phyloP scores from a whole-genome alignment of 192 early-diverging fungal species.

The Entrophospora sp. region DNA sequence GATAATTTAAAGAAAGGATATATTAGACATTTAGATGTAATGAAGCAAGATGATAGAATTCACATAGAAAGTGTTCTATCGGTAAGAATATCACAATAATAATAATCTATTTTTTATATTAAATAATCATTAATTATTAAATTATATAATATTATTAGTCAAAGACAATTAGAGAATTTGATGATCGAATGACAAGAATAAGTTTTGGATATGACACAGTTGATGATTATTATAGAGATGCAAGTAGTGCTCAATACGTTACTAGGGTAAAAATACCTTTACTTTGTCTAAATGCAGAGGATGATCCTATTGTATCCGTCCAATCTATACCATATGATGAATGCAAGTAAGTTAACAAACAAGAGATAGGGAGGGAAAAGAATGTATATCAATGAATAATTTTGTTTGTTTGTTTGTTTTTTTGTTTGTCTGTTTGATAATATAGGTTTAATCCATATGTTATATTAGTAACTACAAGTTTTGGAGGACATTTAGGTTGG shows the following conservation, averaged over 20 bases:
- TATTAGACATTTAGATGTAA: constrained; percentile 23
- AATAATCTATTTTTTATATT: not conserved
- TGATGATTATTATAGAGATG: constrained; percentile 70
- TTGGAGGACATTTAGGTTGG: constrained; percentile 91
- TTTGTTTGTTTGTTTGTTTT: no score
- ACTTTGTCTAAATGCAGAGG: constrained; percentile 72
- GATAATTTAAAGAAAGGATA: constrained; percentile 35
- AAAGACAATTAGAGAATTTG: constrained; percentile 72
- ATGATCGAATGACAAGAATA: constrained; percentile 65
- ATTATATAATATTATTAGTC: constrained; percentile 23
- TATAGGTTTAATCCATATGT: constrained; percentile 82
- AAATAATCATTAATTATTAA: not conserved
- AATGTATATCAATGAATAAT: no score
- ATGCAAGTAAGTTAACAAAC: no score
- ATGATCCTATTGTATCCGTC: constrained; percentile 78
- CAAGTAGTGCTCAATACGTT: constrained; percentile 51
- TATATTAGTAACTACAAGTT: constrained; percentile 64
- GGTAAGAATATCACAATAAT: not conserved
- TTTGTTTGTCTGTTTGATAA: no score
- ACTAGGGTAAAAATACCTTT: constrained; percentile 64
- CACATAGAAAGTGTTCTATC: constrained; percentile 3
- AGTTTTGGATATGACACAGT: constrained; percentile 74
- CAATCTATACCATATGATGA: constrained; percentile 65
- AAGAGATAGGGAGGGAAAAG: no score
- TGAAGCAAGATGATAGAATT: constrained; percentile 18